phyloP scores from a whole-genome alignment of 345 rosid species.

The Pelargonium nanum region DNA sequence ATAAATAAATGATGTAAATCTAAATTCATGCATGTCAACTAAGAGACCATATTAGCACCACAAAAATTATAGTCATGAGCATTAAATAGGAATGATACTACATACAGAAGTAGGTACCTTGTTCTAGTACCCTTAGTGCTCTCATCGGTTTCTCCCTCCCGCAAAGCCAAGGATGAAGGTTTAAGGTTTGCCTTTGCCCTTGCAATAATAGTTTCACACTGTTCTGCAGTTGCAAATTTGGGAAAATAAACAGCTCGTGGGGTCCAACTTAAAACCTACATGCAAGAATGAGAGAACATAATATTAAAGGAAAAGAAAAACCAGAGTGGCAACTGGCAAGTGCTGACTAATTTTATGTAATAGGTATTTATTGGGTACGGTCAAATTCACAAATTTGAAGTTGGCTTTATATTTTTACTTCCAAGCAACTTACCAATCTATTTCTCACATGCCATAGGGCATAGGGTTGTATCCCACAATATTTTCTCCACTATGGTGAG shows the following conservation, averaged over 20 bases:
- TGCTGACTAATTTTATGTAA: not conserved
- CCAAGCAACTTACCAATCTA: too few species aligned
- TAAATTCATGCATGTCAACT: not conserved
- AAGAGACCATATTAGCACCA: too few species aligned
- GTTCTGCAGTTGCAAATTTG: constrained; percentile 47
- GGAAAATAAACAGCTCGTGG: constrained; percentile 55
- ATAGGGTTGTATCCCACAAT: too few species aligned
- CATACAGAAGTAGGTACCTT: constrained; percentile 27
- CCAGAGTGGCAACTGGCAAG: not conserved
- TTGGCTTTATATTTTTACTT: too few species aligned
- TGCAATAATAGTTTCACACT: constrained; percentile 36
- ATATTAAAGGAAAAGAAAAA: not conserved
- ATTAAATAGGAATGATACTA: too few species aligned
- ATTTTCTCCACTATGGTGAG: too few species aligned
- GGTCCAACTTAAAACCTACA: constrained; percentile 63
- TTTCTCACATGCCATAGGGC: too few species aligned
- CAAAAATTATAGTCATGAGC: too few species aligned
- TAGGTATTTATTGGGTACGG: too few species aligned
- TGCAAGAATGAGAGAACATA: not conserved
- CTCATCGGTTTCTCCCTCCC: constrained; percentile 42
- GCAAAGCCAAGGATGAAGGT: constrained; percentile 48
- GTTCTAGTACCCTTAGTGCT: constrained; percentile 50
- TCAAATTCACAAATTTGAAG: too few species aligned
- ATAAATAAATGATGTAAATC: too few species aligned
- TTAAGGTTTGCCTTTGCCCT: constrained; percentile 37